These are phyloP conservation scores for Ophiostoma populinum DNA, from an alignment of 2,329 filamentous ascomycete genomes.

Conservation along the genomic window DNA sequence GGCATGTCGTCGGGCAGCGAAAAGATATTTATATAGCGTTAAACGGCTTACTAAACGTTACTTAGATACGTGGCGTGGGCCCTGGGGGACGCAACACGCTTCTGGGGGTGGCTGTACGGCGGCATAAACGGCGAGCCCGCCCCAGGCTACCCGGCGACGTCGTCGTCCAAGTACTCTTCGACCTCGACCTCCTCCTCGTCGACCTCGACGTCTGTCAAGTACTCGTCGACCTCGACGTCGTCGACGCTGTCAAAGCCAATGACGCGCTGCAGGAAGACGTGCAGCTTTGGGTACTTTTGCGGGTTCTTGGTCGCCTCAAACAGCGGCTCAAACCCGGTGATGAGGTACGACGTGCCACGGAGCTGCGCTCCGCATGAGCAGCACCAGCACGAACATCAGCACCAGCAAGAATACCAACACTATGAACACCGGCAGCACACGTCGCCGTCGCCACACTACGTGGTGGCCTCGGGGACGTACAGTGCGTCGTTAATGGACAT, in stretches of 20 bases:
- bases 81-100: too few species aligned
- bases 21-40: too few species aligned
- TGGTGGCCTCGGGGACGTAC: neutral
- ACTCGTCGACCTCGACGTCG: too few species aligned
- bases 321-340: slow-evolving; percentile 81
- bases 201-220: too few species aligned
- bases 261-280: slow-evolving; percentile 85
- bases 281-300: slow-evolving; percentile 72
- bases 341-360: slow-evolving; percentile 34
- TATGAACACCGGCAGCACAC: neutral
- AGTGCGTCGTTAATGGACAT: neutral
- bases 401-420: neutral
- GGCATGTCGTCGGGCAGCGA: too few species aligned
- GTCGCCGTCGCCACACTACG: neutral
- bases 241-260: slow-evolving; percentile 97
- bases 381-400: slow-evolving; percentile 1
- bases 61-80: too few species aligned
- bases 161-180: too few species aligned
- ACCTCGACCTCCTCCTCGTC: too few species aligned
- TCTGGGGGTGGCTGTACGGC: too few species aligned
- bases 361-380: slow-evolving; percentile 2
- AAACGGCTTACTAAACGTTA: too few species aligned
- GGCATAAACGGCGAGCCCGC: too few species aligned
- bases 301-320: slow-evolving; percentile 91
- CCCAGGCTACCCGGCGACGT: too few species aligned